Evolutionary conservation across 371 early-diverging fungal species (phyloP).

Genomic region (Ordospora colligata): DNA sequence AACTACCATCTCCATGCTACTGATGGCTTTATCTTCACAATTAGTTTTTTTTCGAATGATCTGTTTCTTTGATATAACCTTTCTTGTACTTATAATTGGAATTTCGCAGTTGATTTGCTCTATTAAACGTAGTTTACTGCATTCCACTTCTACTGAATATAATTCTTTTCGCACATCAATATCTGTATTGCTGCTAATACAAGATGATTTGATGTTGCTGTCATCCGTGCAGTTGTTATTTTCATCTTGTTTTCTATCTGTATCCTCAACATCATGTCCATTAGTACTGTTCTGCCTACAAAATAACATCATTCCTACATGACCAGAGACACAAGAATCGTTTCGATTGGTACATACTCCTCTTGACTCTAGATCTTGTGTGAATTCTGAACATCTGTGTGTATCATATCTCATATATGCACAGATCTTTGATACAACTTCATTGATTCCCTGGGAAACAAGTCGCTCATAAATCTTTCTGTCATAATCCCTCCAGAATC

Average conservation of each 20-base stretch:
- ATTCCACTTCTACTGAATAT: background rate
- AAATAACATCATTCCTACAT: background rate
- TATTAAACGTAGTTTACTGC: background rate
- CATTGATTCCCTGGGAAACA: constrained; percentile 13
- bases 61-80: background rate
- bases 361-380: background rate
- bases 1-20: background rate
- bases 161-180: too few relatives aligned
- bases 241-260: background rate
- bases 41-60: background rate
- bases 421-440: constrained; percentile 20
- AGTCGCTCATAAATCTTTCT: constrained; percentile 11
- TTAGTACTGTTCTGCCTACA: too few relatives aligned
- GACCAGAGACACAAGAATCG: background rate
- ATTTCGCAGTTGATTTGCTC: background rate
- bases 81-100: background rate
- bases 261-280: too few relatives aligned
- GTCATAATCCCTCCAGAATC: background rate
- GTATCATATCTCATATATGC: constrained; percentile 3
- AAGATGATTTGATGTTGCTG: background rate
- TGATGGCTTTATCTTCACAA: background rate
- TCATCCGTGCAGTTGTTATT: background rate
- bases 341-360: background rate
- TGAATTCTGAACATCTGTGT: background rate
- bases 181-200: too few relatives aligned